These are phyloP conservation scores for Mycogone perniciosa DNA, from an alignment of 2,329 filamentous ascomycete species.

Conservation along the genomic window DNA sequence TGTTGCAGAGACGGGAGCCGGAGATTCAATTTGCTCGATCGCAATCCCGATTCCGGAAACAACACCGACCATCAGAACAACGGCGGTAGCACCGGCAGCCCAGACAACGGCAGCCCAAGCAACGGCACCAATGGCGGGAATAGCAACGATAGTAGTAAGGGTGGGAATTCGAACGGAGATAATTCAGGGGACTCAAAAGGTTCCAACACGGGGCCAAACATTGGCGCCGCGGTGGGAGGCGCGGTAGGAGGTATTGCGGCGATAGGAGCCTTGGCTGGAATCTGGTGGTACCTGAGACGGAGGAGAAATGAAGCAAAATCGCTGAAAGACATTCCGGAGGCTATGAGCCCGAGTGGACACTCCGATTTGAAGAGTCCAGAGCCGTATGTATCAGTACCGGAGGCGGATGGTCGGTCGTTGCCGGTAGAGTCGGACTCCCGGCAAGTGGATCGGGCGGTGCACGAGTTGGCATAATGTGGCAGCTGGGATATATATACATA, in stretches of 20 bases:
- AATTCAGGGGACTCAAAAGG: background rate
- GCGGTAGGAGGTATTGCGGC: conserved; percentile 1
- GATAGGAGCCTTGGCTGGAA: background rate
- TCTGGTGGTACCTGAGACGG: background rate
- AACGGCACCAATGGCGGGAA: background rate
- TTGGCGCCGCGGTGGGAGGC: background rate
- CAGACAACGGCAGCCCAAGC: background rate
- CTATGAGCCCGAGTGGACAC: too few species aligned
- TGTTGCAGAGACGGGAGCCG: background rate
- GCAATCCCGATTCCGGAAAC: background rate
- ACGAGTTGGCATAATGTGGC: background rate
- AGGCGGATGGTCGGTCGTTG: background rate
- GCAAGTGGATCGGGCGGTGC: background rate
- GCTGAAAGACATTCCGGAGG: background rate
- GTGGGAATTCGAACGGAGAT: background rate
- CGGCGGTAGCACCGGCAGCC: too few species aligned
- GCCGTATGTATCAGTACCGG: background rate
- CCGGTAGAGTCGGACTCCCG: conserved; percentile 1
- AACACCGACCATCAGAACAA: background rate
- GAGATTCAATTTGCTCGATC: background rate
- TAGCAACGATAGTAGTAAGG: background rate
- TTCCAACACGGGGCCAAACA: background rate
- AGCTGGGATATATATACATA: too few species aligned
- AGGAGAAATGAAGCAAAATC: background rate
- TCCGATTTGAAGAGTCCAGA: too few species aligned